These are phyloP conservation scores for Hsuehochloa calcarea DNA, from an alignment of 176 grass and related monocot genomes.

Conservation along the genomic window DNA sequence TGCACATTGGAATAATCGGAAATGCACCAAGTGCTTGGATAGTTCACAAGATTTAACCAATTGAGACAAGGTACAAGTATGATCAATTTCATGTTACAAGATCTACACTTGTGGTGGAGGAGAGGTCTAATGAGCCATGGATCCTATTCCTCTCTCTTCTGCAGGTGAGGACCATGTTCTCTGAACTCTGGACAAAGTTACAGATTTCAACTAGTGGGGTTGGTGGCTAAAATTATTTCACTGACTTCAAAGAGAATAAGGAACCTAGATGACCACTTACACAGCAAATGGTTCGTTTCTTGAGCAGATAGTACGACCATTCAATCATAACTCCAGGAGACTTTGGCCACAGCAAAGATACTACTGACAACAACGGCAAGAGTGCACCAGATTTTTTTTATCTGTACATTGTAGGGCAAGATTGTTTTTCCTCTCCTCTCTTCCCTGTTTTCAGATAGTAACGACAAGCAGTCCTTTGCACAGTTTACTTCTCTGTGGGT, in stretches of 20 bases:
- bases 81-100: neutral
- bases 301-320: conserved; percentile 30
- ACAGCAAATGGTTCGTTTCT: conserved; percentile 24
- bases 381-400: conserved; percentile 16
- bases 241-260: conserved; percentile 33
- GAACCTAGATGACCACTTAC: conserved; percentile 22
- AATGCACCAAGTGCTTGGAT: neutral
- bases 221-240: conserved; percentile 6
- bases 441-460: conserved; percentile 26
- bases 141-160: conserved; percentile 16
- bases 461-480: conserved; percentile 25
- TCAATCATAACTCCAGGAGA: conserved; percentile 45
- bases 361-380: conserved; percentile 32
- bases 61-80: neutral
- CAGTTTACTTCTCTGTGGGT: conserved; percentile 19
- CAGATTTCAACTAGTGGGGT: conserved; percentile 19
- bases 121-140: neutral
- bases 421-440: neutral
- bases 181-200: conserved; percentile 27
- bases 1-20: conserved; percentile 18
- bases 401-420: conserved; percentile 30
- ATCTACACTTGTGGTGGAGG: neutral
- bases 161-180: conserved; percentile 28
- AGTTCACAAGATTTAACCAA: neutral
- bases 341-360: conserved; percentile 43